Percentiles rank a stretch among this genome's conserved stretches.
Evolutionary conservation across 2,329 filamentous ascomycete species (phyloP).

Genomic region (Colletotrichum limetticola): DNA sequence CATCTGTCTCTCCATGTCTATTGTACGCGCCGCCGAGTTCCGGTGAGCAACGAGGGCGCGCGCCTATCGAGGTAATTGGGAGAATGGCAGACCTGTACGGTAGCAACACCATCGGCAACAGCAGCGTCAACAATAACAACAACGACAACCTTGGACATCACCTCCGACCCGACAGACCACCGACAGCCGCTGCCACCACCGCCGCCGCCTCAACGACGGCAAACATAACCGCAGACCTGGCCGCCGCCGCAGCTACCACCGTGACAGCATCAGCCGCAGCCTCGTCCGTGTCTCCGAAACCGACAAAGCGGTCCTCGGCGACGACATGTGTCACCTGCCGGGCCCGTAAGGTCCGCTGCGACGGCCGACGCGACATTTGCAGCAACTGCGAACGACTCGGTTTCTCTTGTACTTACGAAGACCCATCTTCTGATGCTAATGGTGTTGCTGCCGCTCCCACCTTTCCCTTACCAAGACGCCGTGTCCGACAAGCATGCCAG

Average conservation of each 20-base stretch:
- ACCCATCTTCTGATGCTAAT: conserved; percentile 53
- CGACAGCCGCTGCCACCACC: conserved; percentile 27
- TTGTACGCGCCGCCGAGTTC: conserved; percentile 25
- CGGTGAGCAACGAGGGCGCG: conserved; percentile 27
- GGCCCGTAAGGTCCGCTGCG: conserved; percentile 68
- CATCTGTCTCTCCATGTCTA: conserved; percentile 27
- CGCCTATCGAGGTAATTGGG: conserved; percentile 7
- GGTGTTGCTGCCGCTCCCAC: conserved; percentile 45
- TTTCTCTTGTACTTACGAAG: conserved; percentile 67
- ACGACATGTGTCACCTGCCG: conserved; percentile 67
- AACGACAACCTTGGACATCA: conserved; percentile 30
- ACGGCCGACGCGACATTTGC: conserved; percentile 63
- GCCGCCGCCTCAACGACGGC: not conserved
- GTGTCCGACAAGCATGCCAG: conserved; percentile 66
- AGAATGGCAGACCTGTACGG: conserved; percentile 33
- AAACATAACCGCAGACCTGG: conserved; percentile 3
- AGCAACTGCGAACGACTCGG: conserved; percentile 69
- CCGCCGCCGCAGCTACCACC: conserved; percentile 6
- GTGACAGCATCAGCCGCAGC: conserved; percentile 30
- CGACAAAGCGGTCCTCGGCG: conserved; percentile 52
- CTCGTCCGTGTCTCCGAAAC: conserved; percentile 34
- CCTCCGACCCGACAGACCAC: conserved; percentile 33
- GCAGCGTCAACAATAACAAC: conserved; percentile 14
- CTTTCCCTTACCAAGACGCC: conserved; percentile 57
- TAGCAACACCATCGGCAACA: conserved; percentile 12